phyloP scores from a whole-genome alignment of 2,329 filamentous ascomycete species.

The Sclerotinia spermophila region DNA sequence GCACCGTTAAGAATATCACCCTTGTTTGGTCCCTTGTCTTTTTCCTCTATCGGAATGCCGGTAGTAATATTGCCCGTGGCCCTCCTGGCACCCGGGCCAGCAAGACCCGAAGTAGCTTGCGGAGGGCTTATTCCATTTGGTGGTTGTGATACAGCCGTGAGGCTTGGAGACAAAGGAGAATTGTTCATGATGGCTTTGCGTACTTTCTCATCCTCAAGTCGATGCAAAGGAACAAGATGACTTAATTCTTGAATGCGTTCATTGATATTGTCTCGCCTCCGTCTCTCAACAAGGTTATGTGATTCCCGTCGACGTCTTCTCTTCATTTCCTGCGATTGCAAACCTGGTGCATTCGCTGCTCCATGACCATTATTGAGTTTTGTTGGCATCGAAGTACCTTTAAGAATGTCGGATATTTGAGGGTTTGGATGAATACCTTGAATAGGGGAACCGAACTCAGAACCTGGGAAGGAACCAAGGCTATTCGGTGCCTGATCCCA shows the following conservation, averaged over 20 bases:
- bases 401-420: slow-evolving; percentile 84
- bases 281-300: slow-evolving; percentile 92
- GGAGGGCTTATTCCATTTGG: slow-evolving; percentile 58
- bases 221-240: slow-evolving; percentile 84
- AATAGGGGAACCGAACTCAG: slow-evolving; percentile 81
- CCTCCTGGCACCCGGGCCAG: slow-evolving; percentile 77
- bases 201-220: slow-evolving; percentile 94
- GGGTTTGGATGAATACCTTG: slow-evolving; percentile 61
- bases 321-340: slow-evolving; percentile 90
- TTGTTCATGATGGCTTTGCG: slow-evolving; percentile 93
- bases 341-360: slow-evolving; percentile 29
- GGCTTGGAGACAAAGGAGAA: slow-evolving; percentile 79
- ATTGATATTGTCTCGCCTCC: slow-evolving; percentile 96
- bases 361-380: slow-evolving; percentile 59
- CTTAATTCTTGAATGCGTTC: slow-evolving; percentile 96
- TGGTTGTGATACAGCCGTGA: slow-evolving; percentile 57
- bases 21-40: slow-evolving; percentile 98
- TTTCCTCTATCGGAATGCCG: slow-evolving; percentile 88
- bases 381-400: slow-evolving; percentile 84
- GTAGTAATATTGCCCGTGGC: slow-evolving; percentile 85
- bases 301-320: slow-evolving; percentile 86
- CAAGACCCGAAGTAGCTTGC: slow-evolving; percentile 82
- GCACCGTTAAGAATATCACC: slow-evolving; percentile 96
- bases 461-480: slow-evolving; percentile 81
- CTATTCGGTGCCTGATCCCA: slow-evolving; percentile 88